Conservation (phyloP, 148 eudicot genomes). For the Amaranthus cruentus region DNA sequence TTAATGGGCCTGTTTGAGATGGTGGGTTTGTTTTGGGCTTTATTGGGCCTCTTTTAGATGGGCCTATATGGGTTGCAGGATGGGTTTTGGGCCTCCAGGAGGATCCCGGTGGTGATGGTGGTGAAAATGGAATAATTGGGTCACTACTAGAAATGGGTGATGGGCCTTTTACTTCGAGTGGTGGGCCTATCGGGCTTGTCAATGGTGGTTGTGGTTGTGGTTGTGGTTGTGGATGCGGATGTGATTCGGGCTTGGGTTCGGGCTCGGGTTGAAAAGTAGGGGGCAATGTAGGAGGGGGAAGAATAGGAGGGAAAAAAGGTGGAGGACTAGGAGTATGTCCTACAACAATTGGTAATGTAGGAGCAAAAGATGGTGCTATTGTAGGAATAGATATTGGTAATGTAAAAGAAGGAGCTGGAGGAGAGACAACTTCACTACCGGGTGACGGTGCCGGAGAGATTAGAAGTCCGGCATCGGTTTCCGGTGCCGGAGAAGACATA, state of each 20-base stretch:
- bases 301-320: constrained; percentile 7
- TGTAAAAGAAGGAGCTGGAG: constrained; percentile 1
- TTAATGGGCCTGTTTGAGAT: constrained; percentile 1
- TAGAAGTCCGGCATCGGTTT: background rate
- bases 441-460: constrained; percentile 13
- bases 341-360: constrained; percentile 12
- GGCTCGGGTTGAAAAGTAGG: constrained; percentile 5
- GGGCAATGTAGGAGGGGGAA: constrained; percentile 10
- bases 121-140: constrained; percentile 7
- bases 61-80: constrained; percentile 7
- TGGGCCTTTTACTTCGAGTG: constrained; percentile 12
- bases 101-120: constrained; percentile 15
- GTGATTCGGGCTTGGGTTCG: background rate
- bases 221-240: constrained; percentile 11
- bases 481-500: constrained; percentile 26
- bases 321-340: constrained; percentile 7
- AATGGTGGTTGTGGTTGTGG: constrained; percentile 18
- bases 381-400: constrained; percentile 13
- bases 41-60: constrained; percentile 4
- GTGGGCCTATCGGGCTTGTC: background rate
- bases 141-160: background rate
- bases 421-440: background rate
- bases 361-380: constrained; percentile 11
- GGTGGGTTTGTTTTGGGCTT: constrained; percentile 9
- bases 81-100: background rate